These are phyloP conservation scores for Afroboletus lepidellus DNA, from an alignment of 1,284 basidiomycete species.

Conservation along the genomic window DNA sequence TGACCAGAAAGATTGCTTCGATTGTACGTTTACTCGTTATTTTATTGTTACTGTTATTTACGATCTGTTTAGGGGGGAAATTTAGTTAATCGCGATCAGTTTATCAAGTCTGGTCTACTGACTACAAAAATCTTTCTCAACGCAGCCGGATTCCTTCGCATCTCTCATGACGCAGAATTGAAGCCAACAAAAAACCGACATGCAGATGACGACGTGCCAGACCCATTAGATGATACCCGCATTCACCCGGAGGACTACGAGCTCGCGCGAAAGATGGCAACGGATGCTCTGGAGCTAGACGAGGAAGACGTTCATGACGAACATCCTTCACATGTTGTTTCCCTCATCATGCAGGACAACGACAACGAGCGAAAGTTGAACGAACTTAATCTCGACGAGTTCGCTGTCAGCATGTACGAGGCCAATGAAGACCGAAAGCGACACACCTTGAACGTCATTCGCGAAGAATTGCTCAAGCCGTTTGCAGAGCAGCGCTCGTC, in stretches of 20 bases:
- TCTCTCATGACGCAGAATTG: conserved; percentile 68
- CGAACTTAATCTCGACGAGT: conserved; percentile 95
- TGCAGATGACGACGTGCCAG: conserved; percentile 72
- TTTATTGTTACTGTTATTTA: conserved; percentile 10
- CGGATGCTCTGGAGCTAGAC: conserved; percentile 93
- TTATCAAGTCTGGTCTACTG: conserved; percentile 76
- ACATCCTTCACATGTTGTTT: conserved; percentile 85
- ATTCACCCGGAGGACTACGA: conserved; percentile 99
- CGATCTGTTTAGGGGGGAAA: conserved; percentile 65
- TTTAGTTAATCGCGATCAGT: conserved; percentile 80
- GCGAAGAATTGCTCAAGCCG: conserved; percentile 84
- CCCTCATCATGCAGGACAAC: conserved; percentile 80
- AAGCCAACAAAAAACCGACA: conserved; percentile 64
- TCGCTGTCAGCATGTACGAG: conserved; percentile 88
- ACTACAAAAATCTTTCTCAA: conserved; percentile 90
- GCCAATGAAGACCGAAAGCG: conserved; percentile 85
- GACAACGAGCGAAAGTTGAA: conserved; percentile 82
- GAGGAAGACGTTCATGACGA: conserved; percentile 92
- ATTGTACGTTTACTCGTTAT: conserved; percentile 47
- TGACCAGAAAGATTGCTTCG: conserved; percentile 80
- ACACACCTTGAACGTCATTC: conserved; percentile 85
- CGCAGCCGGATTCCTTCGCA: conserved; percentile 87
- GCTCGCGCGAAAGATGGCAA: conserved; percentile 97
- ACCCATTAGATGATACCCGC: conserved; percentile 93
- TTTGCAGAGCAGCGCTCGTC: conserved; percentile 76